A percentile compares a stretch with the other conserved stretches of the same genome.
phyloP scores from a whole-genome alignment of 768 basidiomycete species.

The Naganishia randhawae region DNA sequence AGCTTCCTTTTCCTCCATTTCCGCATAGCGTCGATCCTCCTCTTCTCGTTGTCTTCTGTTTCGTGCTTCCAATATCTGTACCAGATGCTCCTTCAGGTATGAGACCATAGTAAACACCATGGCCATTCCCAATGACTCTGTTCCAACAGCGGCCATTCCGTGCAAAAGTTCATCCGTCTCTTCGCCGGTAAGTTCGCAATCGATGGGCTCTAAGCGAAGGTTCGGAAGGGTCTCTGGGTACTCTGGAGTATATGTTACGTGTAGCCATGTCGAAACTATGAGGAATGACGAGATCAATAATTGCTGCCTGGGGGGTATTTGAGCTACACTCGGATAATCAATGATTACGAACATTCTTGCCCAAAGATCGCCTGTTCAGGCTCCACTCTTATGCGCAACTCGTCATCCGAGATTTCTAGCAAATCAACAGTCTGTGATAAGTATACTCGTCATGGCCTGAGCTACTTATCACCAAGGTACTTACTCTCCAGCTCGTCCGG shows the following conservation, averaged over 20 bases:
- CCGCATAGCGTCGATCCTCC: constrained; percentile 67
- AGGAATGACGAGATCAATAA: background rate
- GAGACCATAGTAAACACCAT: constrained; percentile 95
- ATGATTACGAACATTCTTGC: constrained; percentile 55
- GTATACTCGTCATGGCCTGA: background rate
- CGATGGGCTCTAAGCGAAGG: constrained; percentile 62
- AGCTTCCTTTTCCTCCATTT: constrained; percentile 76
- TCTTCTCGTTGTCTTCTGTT: constrained; percentile 60
- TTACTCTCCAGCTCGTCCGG: constrained; percentile 86
- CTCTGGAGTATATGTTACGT: constrained; percentile 69
- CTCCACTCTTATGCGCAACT: constrained; percentile 78
- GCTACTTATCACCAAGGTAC: constrained; percentile 51
- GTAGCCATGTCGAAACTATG: constrained; percentile 69
- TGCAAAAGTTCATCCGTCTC: constrained; percentile 59
- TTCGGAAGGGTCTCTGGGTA: constrained; percentile 83
- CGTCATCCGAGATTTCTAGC: constrained; percentile 77
- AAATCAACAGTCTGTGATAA: constrained; percentile 42
- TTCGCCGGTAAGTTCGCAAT: constrained; percentile 57
- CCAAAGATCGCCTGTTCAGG: constrained; percentile 73
- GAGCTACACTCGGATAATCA: background rate
- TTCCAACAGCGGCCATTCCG: constrained; percentile 54
- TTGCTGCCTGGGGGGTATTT: background rate
- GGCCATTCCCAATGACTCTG: constrained; percentile 62
- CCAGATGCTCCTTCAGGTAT: constrained; percentile 73
- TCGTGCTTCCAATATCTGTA: constrained; percentile 61